These are phyloP conservation scores for Marasmius sp. DNA, from an alignment of 1,284 basidiomycete genomes.

Conservation along the genomic window DNA sequence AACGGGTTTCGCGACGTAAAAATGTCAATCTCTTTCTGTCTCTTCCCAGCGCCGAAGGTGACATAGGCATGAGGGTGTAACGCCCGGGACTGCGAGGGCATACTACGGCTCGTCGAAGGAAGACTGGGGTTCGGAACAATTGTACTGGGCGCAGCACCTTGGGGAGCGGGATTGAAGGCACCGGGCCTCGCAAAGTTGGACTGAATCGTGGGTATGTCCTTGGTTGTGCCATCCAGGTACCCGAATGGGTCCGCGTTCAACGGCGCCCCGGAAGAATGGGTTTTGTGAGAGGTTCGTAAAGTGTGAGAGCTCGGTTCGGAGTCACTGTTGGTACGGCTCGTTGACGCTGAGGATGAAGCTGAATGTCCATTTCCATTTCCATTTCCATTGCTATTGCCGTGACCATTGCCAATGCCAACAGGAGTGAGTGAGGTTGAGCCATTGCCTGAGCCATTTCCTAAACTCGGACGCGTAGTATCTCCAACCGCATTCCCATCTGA, in stretches of 20 bases:
- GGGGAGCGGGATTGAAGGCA: constrained; percentile 27
- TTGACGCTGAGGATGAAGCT: neutral
- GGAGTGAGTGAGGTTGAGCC: neutral
- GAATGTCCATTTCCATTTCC: neutral
- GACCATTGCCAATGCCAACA: neutral
- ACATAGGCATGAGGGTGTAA: constrained; percentile 72
- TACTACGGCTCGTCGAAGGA: constrained; percentile 35
- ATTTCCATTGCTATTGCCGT: neutral
- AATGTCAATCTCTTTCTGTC: constrained; percentile 81
- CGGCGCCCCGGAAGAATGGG: constrained; percentile 10
- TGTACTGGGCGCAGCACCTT: constrained; percentile 27
- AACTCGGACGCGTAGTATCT: neutral
- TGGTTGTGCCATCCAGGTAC: constrained; percentile 42
- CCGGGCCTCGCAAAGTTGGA: constrained; percentile 31
- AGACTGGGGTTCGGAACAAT: constrained; percentile 35
- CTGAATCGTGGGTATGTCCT: constrained; percentile 27
- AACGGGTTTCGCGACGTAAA: constrained; percentile 72
- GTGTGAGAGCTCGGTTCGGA: neutral
- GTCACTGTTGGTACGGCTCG: neutral
- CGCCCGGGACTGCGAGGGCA: constrained; percentile 48
- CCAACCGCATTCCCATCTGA: neutral
- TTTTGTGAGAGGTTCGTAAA: neutral
- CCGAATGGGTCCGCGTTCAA: constrained; percentile 48
- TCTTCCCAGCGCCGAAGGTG: constrained; percentile 80
- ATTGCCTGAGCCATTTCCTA: neutral